A percentile compares a stretch with the other conserved stretches of the same genome.
Conservation (phyloP, 1,284 basidiomycete genomes). For the Puccinia brachypodii region DNA sequence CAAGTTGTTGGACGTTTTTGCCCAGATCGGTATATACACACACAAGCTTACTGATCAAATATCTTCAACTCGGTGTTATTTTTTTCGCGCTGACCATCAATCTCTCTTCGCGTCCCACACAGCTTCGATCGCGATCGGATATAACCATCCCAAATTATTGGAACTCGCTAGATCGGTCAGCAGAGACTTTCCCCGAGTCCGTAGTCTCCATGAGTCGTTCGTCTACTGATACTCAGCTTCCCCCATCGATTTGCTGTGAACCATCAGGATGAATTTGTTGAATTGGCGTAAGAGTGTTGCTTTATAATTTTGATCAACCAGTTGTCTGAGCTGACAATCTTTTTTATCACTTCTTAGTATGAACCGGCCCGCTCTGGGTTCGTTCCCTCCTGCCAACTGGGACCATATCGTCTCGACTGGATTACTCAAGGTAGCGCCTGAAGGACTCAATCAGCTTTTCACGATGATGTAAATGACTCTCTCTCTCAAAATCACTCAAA, state of each 20-base stretch:
- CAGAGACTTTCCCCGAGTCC: background rate
- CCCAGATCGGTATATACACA: conserved; percentile 58
- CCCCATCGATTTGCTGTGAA: background rate
- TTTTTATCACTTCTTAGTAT: conserved; percentile 51
- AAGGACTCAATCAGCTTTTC: conserved; percentile 61
- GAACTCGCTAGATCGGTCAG: conserved; percentile 57
- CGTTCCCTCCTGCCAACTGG: conserved; percentile 62
- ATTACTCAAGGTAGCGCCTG: conserved; percentile 61
- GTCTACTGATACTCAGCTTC: background rate
- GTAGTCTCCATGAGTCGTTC: background rate
- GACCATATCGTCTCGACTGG: conserved; percentile 60
- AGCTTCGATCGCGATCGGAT: conserved; percentile 60
- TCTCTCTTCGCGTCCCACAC: conserved; percentile 48
- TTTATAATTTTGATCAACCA: background rate
- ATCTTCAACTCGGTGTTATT: background rate
- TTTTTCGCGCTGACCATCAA: background rate
- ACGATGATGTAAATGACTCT: conserved; percentile 54
- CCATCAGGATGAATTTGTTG: conserved; percentile 58
- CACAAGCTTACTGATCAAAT: too few species aligned
- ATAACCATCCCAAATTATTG: conserved; percentile 61
- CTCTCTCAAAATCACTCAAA: background rate
- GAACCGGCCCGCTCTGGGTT: conserved; percentile 63
- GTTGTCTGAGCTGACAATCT: background rate
- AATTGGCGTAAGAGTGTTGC: conserved; percentile 53
- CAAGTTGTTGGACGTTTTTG: conserved; percentile 62